A percentile compares a stretch with the other conserved stretches of the same genome.
Evolutionary conservation across 148 eudicot species (phyloP).

Genomic region (Camellia japonica): DNA sequence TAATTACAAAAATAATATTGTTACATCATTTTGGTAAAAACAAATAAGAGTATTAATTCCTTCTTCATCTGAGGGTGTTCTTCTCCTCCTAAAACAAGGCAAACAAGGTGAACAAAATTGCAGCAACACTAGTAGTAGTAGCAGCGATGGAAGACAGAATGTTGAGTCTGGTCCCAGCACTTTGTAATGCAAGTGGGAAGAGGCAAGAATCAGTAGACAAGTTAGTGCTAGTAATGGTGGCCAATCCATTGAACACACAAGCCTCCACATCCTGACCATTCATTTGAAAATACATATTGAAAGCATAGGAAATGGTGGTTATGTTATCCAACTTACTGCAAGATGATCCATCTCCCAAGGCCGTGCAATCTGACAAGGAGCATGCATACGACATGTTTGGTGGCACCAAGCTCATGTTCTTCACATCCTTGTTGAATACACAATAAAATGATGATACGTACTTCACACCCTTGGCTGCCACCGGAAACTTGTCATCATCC

Average conservation of each 20-base stretch:
- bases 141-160: background rate
- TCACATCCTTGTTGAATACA: constrained; percentile 65
- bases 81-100: constrained; percentile 22
- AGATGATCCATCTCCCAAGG: constrained; percentile 65
- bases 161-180: constrained; percentile 27
- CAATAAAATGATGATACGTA: constrained; percentile 66
- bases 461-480: constrained; percentile 67
- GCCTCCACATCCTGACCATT: constrained; percentile 63
- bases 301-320: constrained; percentile 73
- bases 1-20: too few relatives aligned
- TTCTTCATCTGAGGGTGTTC: too few relatives aligned
- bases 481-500: constrained; percentile 31
- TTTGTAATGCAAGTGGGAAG: constrained; percentile 51
- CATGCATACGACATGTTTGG: constrained; percentile 58
- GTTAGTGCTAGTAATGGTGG: constrained; percentile 29
- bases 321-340: constrained; percentile 57
- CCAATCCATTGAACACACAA: constrained; percentile 62
- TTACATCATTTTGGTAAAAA: too few relatives aligned
- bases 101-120: constrained; percentile 17
- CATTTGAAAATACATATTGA: constrained; percentile 78
- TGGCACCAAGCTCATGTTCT: constrained; percentile 41
- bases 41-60: too few relatives aligned
- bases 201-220: constrained; percentile 34
- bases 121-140: constrained; percentile 2
- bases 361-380: constrained; percentile 71